A percentile compares a stretch with the other conserved stretches of the same genome.
phyloP scores from a whole-genome alignment of 2,329 filamentous ascomycete genomes.

The Phialocephala subalpina region DNA sequence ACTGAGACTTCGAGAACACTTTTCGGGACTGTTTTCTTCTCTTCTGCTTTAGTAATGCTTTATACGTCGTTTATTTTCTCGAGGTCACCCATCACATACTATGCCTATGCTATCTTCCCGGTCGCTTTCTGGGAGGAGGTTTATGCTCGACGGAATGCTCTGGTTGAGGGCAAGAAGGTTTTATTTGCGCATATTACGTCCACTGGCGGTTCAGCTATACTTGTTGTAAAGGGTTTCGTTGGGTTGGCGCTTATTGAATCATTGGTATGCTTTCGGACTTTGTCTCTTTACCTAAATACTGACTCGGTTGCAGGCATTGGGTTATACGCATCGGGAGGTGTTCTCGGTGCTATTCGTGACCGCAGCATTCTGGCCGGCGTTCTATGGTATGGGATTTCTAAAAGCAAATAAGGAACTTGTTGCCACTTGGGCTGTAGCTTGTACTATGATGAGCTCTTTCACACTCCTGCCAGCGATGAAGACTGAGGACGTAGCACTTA shows the following conservation, averaged over 20 bases:
- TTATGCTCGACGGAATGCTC: constrained; percentile 76
- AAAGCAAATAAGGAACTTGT: constrained; percentile 69
- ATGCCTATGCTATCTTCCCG: constrained; percentile 90
- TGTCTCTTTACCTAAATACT: constrained; percentile 16
- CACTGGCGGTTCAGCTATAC: constrained; percentile 60
- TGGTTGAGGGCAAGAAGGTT: constrained; percentile 70
- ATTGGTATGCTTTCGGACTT: constrained; percentile 61
- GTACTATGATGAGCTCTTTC: constrained; percentile 86
- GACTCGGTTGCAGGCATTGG: constrained; percentile 70
- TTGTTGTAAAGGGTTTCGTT: constrained; percentile 68
- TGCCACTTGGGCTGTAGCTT: constrained; percentile 78
- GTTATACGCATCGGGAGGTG: constrained; percentile 90
- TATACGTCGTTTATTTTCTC: constrained; percentile 85
- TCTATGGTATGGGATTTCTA: constrained; percentile 79
- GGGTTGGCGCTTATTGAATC: constrained; percentile 83
- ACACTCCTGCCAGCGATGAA: constrained; percentile 90
- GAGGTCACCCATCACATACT: constrained; percentile 83
- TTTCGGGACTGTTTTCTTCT: constrained; percentile 71
- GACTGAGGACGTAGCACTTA: constrained; percentile 75
- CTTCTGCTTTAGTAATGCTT: constrained; percentile 75
- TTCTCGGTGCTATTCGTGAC: constrained; percentile 82
- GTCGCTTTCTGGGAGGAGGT: constrained; percentile 98
- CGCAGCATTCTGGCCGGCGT: constrained; percentile 78
- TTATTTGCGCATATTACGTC: constrained; percentile 76
- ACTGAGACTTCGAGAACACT: constrained; percentile 69